phyloP scores from a whole-genome alignment of 108 stramenopile species.

The Aurantiochytrium sp. region DNA sequence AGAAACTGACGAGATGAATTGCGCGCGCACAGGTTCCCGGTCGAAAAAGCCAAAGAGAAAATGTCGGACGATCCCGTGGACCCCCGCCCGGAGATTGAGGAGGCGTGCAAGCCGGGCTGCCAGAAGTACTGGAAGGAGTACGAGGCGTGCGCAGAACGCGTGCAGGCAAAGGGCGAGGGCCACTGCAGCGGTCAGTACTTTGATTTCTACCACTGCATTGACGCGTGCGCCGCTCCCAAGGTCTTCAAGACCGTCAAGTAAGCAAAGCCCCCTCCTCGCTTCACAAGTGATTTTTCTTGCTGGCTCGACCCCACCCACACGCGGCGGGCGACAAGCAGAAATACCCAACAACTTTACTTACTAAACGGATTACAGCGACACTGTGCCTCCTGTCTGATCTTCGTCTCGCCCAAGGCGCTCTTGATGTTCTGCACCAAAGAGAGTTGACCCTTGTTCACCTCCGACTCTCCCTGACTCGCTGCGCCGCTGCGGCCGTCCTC shows the following conservation, averaged over 20 bases:
- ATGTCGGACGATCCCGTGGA: conserved; percentile 25
- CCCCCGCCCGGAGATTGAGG: neutral
- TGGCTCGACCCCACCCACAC: too few species aligned
- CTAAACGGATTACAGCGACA: neutral
- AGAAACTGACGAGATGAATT: too few species aligned
- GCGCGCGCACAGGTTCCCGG: too few species aligned
- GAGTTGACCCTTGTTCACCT: too few species aligned
- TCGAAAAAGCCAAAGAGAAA: neutral
- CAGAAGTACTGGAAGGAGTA: conserved; percentile 41
- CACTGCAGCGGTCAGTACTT: conserved; percentile 85
- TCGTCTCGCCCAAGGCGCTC: neutral
- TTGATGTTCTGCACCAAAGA: too few species aligned
- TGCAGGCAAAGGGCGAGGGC: conserved; percentile 67
- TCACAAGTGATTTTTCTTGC: too few species aligned
- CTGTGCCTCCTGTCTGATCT: neutral
- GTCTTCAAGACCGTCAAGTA: conserved; percentile 70
- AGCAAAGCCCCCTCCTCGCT: neutral
- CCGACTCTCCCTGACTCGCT: too few species aligned
- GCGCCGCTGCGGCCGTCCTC: too few species aligned
- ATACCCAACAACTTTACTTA: neutral
- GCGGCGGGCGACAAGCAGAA: too few species aligned
- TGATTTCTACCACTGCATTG: conserved; percentile 75
- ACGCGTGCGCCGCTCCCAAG: conserved; percentile 80
- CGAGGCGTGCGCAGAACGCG: conserved; percentile 71
- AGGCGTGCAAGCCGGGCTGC: conserved; percentile 31